These are phyloP conservation scores for Aspergillus chevalieri DNA, from an alignment of 2,329 filamentous ascomycete species.

Conservation along the genomic window DNA sequence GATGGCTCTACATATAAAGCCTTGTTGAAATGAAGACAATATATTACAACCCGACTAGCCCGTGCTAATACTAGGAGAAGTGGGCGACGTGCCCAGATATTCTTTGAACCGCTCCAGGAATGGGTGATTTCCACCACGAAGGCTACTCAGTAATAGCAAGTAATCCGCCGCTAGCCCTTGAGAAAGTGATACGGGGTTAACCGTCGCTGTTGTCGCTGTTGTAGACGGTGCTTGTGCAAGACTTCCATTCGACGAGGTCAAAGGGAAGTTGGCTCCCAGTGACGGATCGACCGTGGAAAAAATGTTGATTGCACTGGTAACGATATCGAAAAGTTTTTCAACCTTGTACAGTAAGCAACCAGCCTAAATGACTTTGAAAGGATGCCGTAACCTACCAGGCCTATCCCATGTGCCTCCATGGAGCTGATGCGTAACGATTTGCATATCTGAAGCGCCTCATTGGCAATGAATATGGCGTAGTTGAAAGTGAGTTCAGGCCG, in stretches of 20 bases:
- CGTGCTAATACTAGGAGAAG: slow-evolving; percentile 8
- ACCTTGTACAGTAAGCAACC: slow-evolving; percentile 16
- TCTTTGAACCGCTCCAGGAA: slow-evolving; percentile 28
- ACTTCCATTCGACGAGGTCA: slow-evolving; percentile 1
- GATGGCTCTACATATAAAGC: too few relatives aligned
- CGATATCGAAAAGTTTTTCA: slow-evolving; percentile 38
- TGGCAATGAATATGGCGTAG: slow-evolving; percentile 32
- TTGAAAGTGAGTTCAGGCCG: slow-evolving; percentile 32
- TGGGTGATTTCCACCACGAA: slow-evolving; percentile 32
- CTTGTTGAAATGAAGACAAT: too few relatives aligned
- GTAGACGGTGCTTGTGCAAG: slow-evolving; percentile 1
- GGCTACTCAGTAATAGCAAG: slow-evolving; percentile 25
- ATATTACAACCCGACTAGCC: slow-evolving; percentile 9
- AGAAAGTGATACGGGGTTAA: slow-evolving; percentile 1
- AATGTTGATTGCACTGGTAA: slow-evolving; percentile 25
- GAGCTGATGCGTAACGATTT: slow-evolving; percentile 27
- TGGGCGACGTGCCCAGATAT: slow-evolving; percentile 20
- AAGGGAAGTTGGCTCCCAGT: slow-evolving; percentile 9
- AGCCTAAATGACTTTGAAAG: not conserved
- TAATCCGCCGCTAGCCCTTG: slow-evolving; percentile 25
- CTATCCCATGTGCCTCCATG: slow-evolving; percentile 41
- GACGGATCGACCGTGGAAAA: slow-evolving; percentile 21
- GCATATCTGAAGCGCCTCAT: slow-evolving; percentile 30
- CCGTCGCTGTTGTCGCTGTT: slow-evolving; percentile 12
- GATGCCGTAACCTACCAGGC: slow-evolving; percentile 21